phyloP scores from a whole-genome alignment of 2,329 filamentous ascomycete species.

The Calonectria pteridis region DNA sequence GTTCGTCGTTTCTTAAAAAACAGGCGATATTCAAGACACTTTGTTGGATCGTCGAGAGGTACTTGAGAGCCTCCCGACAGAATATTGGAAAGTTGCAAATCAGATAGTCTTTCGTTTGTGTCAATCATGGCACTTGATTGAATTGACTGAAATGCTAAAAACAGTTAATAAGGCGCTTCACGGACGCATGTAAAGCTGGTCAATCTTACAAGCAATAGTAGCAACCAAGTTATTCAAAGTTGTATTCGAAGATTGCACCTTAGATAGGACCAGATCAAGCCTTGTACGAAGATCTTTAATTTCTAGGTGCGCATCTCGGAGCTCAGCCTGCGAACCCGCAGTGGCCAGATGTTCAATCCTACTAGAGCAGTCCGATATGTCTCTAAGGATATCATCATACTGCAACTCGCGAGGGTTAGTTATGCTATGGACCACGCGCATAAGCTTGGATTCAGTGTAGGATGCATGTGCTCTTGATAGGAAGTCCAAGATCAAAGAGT shows the following conservation, averaged over 20 bases:
- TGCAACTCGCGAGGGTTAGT: conserved; percentile 16
- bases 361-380: background rate
- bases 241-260: background rate
- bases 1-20: background rate
- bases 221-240: too few relatives aligned
- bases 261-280: background rate
- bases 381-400: conserved; percentile 16
- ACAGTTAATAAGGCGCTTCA: background rate
- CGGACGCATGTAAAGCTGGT: background rate
- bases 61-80: background rate
- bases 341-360: conserved; percentile 9
- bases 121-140: conserved; percentile 11
- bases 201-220: too few relatives aligned
- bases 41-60: background rate
- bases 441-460: conserved; percentile 22
- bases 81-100: conserved; percentile 10
- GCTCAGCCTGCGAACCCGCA: background rate
- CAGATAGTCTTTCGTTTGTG: conserved; percentile 19
- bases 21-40: background rate
- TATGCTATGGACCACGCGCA: conserved; percentile 23
- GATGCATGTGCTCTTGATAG: conserved; percentile 19
- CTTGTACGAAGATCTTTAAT: background rate
- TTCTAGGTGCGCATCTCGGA: conserved; percentile 14
- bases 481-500: conserved; percentile 18
- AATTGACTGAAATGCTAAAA: background rate